phyloP scores from a whole-genome alignment of 176 grass and related monocot genomes.

The Aegilops bicornis region DNA sequence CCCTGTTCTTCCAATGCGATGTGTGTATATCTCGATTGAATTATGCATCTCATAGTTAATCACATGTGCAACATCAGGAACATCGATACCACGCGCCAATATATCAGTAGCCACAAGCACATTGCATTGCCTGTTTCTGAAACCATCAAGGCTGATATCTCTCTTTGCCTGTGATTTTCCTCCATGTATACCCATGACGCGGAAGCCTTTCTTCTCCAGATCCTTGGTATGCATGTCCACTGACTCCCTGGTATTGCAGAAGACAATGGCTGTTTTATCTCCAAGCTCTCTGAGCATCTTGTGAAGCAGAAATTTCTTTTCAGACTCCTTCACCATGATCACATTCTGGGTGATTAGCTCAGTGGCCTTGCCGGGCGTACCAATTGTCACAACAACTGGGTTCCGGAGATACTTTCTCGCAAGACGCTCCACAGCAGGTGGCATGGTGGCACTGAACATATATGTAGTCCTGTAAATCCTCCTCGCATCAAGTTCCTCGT shows the following conservation, averaged over 20 bases:
- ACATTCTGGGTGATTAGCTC: slow-evolving; percentile 88
- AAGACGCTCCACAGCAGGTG: slow-evolving; percentile 78
- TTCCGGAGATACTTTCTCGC: slow-evolving; percentile 89
- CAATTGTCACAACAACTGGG: slow-evolving; percentile 88
- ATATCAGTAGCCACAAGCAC: slow-evolving; percentile 94
- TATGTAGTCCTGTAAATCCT: slow-evolving; percentile 89
- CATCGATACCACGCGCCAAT: slow-evolving; percentile 87
- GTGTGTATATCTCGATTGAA: slow-evolving; percentile 73
- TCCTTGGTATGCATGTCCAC: slow-evolving; percentile 69
- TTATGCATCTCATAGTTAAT: slow-evolving; percentile 87
- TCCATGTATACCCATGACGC: slow-evolving; percentile 75
- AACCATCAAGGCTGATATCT: slow-evolving; percentile 86
- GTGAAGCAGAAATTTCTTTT: slow-evolving; percentile 69
- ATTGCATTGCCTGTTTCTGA: slow-evolving; percentile 82
- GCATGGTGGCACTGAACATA: slow-evolving; percentile 98
- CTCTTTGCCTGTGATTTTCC: slow-evolving; percentile 90
- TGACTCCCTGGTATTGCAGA: slow-evolving; percentile 86
- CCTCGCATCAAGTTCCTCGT: slow-evolving; percentile 84
- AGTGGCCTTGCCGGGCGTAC: slow-evolving; percentile 86
- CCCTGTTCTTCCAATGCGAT: slow-evolving; percentile 89
- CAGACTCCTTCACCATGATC: slow-evolving; percentile 80
- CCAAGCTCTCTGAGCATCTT: slow-evolving; percentile 76
- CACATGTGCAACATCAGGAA: slow-evolving; percentile 92
- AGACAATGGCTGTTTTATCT: slow-evolving; percentile 87
- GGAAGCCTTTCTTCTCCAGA: slow-evolving; percentile 74